Conservation (phyloP, 2,329 filamentous ascomycete genomes). For the Rutstroemia sp. region DNA sequence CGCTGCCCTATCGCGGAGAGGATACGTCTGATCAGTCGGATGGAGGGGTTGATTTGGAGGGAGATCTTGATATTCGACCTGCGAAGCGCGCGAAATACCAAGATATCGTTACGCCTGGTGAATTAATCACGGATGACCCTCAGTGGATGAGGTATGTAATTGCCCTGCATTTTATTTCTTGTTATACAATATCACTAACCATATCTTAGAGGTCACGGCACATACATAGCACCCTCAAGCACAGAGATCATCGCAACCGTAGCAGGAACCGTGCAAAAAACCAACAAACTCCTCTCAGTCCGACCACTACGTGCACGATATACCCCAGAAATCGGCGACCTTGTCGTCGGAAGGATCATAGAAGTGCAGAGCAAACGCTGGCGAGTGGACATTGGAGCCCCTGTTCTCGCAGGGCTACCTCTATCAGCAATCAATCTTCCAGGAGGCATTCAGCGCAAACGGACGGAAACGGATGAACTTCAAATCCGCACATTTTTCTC, state of each 20-base stretch:
- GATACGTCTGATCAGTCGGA: conserved; percentile 18
- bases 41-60: conserved; percentile 28
- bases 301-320: conserved; percentile 87
- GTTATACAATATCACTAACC: conserved; percentile 14
- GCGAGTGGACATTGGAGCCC: conserved; percentile 89
- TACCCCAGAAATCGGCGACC: conserved; percentile 89
- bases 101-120: conserved; percentile 78
- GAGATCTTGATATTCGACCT: conserved; percentile 36
- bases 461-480: conserved; percentile 92
- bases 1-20: conserved; percentile 12
- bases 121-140: conserved; percentile 80
- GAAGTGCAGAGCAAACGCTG: conserved; percentile 91
- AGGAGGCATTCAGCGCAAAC: conserved; percentile 81
- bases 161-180: not conserved
- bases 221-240: conserved; percentile 58
- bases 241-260: conserved; percentile 80
- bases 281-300: conserved; percentile 93
- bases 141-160: conserved; percentile 78
- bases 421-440: conserved; percentile 90
- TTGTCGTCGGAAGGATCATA: conserved; percentile 88
- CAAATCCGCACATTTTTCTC: conserved; percentile 97
- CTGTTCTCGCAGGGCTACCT: conserved; percentile 76
- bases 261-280: conserved; percentile 82
- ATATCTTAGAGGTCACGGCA: conserved; percentile 73
- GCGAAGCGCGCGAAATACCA: conserved; percentile 33